Evolutionary conservation across 2,329 filamentous ascomycete genomes (phyloP).

Genomic region (Fusarium sp.): DNA sequence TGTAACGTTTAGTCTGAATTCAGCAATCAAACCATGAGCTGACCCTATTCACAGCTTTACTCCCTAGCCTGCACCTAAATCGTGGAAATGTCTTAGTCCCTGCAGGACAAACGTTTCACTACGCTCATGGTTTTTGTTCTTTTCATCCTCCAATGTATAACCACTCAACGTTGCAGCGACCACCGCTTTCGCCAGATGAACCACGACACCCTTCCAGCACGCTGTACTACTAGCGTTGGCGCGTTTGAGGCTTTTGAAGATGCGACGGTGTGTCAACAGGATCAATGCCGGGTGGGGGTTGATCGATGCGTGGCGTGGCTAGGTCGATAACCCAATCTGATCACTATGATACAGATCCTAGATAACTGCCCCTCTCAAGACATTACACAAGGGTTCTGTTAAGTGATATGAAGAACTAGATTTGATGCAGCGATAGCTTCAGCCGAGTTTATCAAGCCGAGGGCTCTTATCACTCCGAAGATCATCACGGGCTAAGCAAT

Average conservation of each 20-base stretch:
- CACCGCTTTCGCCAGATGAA: not conserved
- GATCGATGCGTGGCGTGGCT: constrained; percentile 4
- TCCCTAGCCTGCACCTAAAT: not conserved
- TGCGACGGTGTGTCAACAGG: constrained; percentile 9
- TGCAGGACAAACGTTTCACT: constrained; percentile 29
- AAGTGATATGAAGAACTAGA: not conserved
- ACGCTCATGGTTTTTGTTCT: constrained; percentile 10
- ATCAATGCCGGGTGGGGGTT: constrained; percentile 21
- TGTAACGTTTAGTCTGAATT: not conserved
- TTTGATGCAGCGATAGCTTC: not conserved
- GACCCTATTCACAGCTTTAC: constrained; percentile 2
- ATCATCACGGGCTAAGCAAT: not conserved
- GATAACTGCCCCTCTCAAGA: constrained; percentile 1
- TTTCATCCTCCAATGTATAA: constrained; percentile 11
- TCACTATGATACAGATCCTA: not conserved
- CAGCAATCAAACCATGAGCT: not conserved
- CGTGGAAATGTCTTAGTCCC: constrained; percentile 1
- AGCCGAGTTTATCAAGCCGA: not conserved
- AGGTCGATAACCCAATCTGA: not conserved
- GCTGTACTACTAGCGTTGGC: constrained; percentile 21
- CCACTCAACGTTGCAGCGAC: constrained; percentile 5
- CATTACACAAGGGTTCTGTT: not conserved
- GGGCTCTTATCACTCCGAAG: not conserved
- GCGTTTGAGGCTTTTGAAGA: constrained; percentile 33
- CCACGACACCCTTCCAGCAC: not conserved